phyloP scores from a whole-genome alignment of 495 filamentous ascomycete genomes.

The Pyrenopolyporus hunteri region DNA sequence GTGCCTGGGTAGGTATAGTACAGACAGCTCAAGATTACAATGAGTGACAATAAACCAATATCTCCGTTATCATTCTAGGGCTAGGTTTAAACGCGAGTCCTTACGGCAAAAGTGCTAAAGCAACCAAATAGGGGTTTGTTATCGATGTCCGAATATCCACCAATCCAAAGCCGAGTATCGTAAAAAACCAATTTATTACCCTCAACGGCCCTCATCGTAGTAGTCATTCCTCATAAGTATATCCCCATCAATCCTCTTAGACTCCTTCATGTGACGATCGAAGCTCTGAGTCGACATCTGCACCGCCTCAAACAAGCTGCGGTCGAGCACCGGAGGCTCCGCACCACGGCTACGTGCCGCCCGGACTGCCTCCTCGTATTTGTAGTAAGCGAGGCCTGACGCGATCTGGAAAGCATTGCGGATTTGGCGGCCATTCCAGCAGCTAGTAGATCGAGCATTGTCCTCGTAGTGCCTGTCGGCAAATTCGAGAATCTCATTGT shows the following conservation, averaged over 20 bases:
- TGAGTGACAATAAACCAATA: no score
- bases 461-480: constrained; percentile 63
- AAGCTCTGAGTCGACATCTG: constrained; percentile 47
- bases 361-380: constrained; percentile 51
- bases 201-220: constrained; percentile 23
- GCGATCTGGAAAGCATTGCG: constrained; percentile 66
- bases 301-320: constrained; percentile 42
- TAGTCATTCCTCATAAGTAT: constrained; percentile 28
- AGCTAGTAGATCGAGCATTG: constrained; percentile 19
- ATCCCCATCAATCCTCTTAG: constrained; percentile 29
- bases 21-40: no score
- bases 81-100: no score
- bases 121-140: no score
- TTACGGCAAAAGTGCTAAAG: no score
- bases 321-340: constrained; percentile 38
- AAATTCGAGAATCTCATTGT: constrained; percentile 61
- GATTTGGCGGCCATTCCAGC: constrained; percentile 64
- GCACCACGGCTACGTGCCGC: constrained; percentile 45
- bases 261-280: constrained; percentile 40
- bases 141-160: no score
- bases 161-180: no score
- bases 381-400: constrained; percentile 65
- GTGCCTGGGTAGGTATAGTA: no score
- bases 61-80: no score
- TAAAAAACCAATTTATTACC: constrained; percentile 3